A percentile compares a stretch with the other conserved stretches of the same genome.
Evolutionary conservation across 2,329 filamentous ascomycete genomes (phyloP).

Genomic region (Stagonosporopsis rhizophila): DNA sequence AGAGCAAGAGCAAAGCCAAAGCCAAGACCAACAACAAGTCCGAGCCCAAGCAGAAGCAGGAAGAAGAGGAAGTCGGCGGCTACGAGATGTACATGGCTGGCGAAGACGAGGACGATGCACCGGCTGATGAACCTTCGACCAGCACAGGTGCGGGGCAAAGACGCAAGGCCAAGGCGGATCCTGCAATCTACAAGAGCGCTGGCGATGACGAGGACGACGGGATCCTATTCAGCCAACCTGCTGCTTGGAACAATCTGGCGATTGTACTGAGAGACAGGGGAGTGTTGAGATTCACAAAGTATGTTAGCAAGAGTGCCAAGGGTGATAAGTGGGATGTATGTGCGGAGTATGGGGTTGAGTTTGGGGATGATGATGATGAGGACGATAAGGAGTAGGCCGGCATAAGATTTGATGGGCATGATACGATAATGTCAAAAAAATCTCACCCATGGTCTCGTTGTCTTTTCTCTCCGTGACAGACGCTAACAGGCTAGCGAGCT

Average conservation of each 20-base stretch:
- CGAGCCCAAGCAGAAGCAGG: constrained; percentile 32
- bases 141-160: constrained; percentile 58
- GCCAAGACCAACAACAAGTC: constrained; percentile 22
- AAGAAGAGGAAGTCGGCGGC: constrained; percentile 71
- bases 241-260: constrained; percentile 88
- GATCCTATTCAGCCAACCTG: constrained; percentile 72
- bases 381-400: constrained; percentile 30
- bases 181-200: constrained; percentile 76
- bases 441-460: no score
- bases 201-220: constrained; percentile 74
- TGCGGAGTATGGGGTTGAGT: constrained; percentile 75
- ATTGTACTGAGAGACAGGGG: constrained; percentile 88
- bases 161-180: constrained; percentile 63
- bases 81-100: constrained; percentile 95
- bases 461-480: no score
- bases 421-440: no score
- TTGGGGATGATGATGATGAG: constrained; percentile 60
- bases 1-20: constrained; percentile 18
- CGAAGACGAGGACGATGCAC: constrained; percentile 68
- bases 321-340: constrained; percentile 94
- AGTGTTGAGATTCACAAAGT: constrained; percentile 93
- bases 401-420: no score
- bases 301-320: constrained; percentile 80
- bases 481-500: no score
- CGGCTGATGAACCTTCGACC: constrained; percentile 42